Percentiles rank a stretch among this genome's conserved stretches.
Conservation (phyloP, 129 eudicot species). For the Pittosporum tobira region DNA sequence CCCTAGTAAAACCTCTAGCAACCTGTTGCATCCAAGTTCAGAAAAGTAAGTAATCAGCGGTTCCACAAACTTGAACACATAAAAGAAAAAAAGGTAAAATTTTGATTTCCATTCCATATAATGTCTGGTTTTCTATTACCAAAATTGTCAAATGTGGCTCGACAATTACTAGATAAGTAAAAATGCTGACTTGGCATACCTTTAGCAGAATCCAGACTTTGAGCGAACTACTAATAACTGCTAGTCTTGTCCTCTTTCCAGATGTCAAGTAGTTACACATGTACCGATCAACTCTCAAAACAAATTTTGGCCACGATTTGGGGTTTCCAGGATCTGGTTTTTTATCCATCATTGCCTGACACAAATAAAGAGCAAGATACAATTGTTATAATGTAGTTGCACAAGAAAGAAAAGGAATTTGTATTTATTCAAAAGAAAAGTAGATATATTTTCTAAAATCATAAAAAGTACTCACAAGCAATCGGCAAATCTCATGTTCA, state of each 20-base stretch:
- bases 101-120: not conserved
- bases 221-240: slow-evolving; percentile 75
- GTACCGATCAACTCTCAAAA: slow-evolving; percentile 64
- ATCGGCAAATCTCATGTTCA: slow-evolving; percentile 85
- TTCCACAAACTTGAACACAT: too few species aligned
- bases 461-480: slow-evolving; percentile 54
- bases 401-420: not conserved
- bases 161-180: not conserved
- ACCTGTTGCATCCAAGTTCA: slow-evolving; percentile 39
- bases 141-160: not conserved
- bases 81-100: not conserved
- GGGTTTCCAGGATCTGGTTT: slow-evolving; percentile 80
- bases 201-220: slow-evolving; percentile 87
- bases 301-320: slow-evolving; percentile 78
- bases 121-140: not conserved
- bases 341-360: slow-evolving; percentile 53
- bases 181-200: slow-evolving; percentile 33
- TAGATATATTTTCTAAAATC: not conserved
- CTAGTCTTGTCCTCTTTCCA: slow-evolving; percentile 73
- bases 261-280: slow-evolving; percentile 87
- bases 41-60: too few species aligned
- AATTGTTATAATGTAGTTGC: not conserved
- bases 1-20: slow-evolving; percentile 68
- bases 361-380: slow-evolving; percentile 8
- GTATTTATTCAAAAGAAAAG: too few species aligned